Evolutionary conservation across 768 basidiomycete genomes (phyloP).

Genomic region (Mycena galopus): DNA sequence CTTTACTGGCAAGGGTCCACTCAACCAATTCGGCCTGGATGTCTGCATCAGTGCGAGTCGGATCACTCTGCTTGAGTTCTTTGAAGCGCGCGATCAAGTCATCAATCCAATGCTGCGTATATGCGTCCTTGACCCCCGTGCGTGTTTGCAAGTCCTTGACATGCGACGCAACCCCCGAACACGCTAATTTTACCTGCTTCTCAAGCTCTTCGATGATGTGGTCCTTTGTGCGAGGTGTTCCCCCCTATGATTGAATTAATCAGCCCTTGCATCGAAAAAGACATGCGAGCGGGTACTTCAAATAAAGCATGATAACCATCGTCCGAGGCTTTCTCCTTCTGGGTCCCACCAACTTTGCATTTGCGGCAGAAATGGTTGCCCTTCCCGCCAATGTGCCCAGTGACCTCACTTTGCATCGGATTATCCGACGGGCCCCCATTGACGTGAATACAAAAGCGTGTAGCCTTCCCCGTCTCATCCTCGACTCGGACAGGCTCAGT

Average conservation of each 20-base stretch:
- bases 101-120: slow-evolving; percentile 55
- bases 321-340: slow-evolving; percentile 47
- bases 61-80: slow-evolving; percentile 37
- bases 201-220: slow-evolving; percentile 42
- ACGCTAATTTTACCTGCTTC: slow-evolving; percentile 48
- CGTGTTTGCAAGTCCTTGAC: slow-evolving; percentile 47
- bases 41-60: slow-evolving; percentile 22
- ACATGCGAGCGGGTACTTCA: slow-evolving; percentile 33
- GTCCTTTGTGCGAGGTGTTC: slow-evolving; percentile 37
- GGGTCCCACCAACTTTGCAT: slow-evolving; percentile 52
- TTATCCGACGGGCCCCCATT: not conserved
- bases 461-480: slow-evolving; percentile 42
- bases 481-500: slow-evolving; percentile 46
- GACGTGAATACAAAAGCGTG: slow-evolving; percentile 39
- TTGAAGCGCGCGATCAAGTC: slow-evolving; percentile 41
- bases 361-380: slow-evolving; percentile 57
- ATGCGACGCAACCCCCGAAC: slow-evolving; percentile 43
- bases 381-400: slow-evolving; percentile 51
- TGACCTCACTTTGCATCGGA: not conserved
- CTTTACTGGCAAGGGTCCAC: slow-evolving; percentile 45
- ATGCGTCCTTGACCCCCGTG: slow-evolving; percentile 54
- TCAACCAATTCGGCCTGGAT: slow-evolving; percentile 43
- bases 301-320: slow-evolving; percentile 52
- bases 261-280: not conserved
- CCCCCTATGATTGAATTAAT: slow-evolving; percentile 35